These are phyloP conservation scores for Ramalina peruviana DNA, from an alignment of 495 filamentous ascomycete genomes.

Conservation along the genomic window DNA sequence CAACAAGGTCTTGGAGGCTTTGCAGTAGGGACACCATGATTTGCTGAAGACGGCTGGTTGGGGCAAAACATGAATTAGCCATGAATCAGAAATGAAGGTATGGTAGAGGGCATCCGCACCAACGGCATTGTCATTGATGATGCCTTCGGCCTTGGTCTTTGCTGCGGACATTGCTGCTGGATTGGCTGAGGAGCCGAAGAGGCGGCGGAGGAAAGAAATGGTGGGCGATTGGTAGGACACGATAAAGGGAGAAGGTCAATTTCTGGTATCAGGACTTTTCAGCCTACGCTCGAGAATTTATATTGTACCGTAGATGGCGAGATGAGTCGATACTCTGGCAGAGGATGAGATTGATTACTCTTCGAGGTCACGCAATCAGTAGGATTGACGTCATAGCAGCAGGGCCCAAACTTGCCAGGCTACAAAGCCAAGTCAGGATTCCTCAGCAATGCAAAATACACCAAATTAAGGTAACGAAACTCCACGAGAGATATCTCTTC, in stretches of 20 bases:
- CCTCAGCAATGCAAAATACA: too few species aligned
- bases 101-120: constrained; percentile 36
- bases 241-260: too few species aligned
- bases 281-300: not conserved
- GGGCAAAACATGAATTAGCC: not conserved
- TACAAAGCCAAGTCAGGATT: too few species aligned
- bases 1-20: constrained; percentile 60
- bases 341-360: not conserved
- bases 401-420: too few species aligned
- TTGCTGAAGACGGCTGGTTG: constrained; percentile 80
- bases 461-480: too few species aligned
- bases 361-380: not conserved
- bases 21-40: constrained; percentile 93
- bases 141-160: constrained; percentile 66
- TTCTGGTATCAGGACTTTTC: not conserved
- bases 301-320: not conserved
- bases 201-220: constrained; percentile 64
- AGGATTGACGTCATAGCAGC: too few species aligned
- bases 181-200: constrained; percentile 52
- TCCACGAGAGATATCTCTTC: too few species aligned
- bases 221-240: constrained; percentile 24
- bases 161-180: constrained; percentile 68
- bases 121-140: constrained; percentile 88
- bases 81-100: not conserved
- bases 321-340: not conserved